Conservation (phyloP, 2,329 filamentous ascomycete genomes). For the Fusarium robinianum region DNA sequence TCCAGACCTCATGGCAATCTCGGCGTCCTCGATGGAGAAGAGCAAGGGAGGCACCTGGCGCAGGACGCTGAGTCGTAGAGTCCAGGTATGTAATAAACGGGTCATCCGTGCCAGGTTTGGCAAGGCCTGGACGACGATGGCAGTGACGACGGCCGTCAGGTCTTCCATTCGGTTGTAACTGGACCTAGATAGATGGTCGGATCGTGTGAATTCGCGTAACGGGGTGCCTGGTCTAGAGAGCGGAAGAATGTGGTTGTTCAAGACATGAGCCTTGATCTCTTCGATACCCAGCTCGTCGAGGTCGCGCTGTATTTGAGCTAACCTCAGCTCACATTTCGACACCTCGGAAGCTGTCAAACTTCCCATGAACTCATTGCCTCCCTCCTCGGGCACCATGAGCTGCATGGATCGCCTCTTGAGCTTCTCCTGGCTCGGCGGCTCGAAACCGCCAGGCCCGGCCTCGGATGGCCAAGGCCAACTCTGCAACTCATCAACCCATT, state of each 20-base stretch:
- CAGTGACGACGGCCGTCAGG: conserved; percentile 85
- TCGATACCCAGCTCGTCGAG: conserved; percentile 76
- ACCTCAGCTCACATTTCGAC: conserved; percentile 68
- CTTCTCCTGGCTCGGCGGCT: conserved; percentile 49
- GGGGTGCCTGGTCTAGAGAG: conserved; percentile 46
- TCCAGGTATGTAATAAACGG: conserved; percentile 77
- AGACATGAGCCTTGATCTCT: conserved; percentile 85
- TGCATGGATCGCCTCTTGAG: conserved; percentile 45
- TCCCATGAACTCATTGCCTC: conserved; percentile 62
- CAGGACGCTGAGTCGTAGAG: conserved; percentile 73
- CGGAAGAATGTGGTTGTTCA: conserved; percentile 76
- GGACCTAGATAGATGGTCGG: conserved; percentile 51
- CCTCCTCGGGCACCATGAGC: conserved; percentile 25
- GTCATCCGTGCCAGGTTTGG: conserved; percentile 78
- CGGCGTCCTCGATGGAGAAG: conserved; percentile 65
- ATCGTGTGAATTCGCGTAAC: conserved; percentile 38
- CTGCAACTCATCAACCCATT: conserved; percentile 75
- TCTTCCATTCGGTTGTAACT: conserved; percentile 79
- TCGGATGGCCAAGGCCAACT: conserved; percentile 61
- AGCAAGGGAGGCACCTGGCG: conserved; percentile 73
- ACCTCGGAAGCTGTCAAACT: conserved; percentile 70
- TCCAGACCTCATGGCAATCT: conserved; percentile 66
- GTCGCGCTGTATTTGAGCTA: conserved; percentile 73
- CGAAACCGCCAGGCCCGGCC: conserved; percentile 58
- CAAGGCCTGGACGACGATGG: conserved; percentile 86